Percentiles rank a stretch among this genome's conserved stretches.
These are phyloP conservation scores for Helotiales sp. DNA, from an alignment of 2,329 filamentous ascomycete species.

Conservation along the genomic window DNA sequence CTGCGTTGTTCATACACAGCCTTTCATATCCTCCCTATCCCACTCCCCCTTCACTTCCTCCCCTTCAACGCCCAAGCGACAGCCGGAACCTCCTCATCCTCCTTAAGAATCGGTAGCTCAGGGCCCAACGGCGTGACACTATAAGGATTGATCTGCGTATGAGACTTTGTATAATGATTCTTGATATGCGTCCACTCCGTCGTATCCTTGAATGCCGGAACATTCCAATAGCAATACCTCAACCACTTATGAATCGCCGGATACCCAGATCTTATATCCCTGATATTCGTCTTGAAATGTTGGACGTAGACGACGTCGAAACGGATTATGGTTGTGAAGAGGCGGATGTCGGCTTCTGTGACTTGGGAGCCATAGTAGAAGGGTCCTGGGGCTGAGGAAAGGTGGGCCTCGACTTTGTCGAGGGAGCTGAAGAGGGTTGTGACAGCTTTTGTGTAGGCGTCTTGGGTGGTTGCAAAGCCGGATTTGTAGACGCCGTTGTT, in stretches of 20 bases:
- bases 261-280: constrained; percentile 44
- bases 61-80: constrained; percentile 37
- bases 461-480: constrained; percentile 82
- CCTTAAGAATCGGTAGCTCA: constrained; percentile 74
- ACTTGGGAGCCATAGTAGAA: constrained; percentile 75
- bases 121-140: constrained; percentile 85
- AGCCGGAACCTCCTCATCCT: constrained; percentile 75
- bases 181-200: constrained; percentile 51
- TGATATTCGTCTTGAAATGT: constrained; percentile 74
- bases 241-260: constrained; percentile 68
- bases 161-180: constrained; percentile 92
- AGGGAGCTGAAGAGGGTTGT: constrained; percentile 71
- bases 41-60: constrained; percentile 25
- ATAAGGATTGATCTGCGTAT: constrained; percentile 62
- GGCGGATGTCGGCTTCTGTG: constrained; percentile 80
- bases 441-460: constrained; percentile 78
- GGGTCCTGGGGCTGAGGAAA: constrained; percentile 53
- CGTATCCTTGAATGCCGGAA: constrained; percentile 56
- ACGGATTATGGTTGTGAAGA: constrained; percentile 63
- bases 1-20: not conserved
- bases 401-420: constrained; percentile 72
- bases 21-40: not conserved
- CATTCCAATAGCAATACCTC: constrained; percentile 66
- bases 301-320: constrained; percentile 80
- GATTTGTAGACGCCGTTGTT: constrained; percentile 74